Evolutionary conservation across 345 rosid genomes (phyloP).

Genomic region (Salix purpurea): DNA sequence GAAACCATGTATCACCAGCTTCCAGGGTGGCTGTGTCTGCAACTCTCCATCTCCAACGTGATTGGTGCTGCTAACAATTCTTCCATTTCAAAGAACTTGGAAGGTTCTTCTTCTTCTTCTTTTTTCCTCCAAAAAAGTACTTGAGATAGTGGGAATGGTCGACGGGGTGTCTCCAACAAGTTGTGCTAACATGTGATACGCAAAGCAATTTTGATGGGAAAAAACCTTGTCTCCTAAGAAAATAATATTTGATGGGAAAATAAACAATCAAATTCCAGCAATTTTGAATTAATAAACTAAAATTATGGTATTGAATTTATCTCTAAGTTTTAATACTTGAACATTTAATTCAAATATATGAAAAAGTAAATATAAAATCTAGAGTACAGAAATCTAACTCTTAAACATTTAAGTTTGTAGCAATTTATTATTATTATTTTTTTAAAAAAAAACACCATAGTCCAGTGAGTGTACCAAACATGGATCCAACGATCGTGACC

Average conservation of each 20-base stretch:
- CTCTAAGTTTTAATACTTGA: no score
- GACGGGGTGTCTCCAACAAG: background rate
- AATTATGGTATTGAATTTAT: background rate
- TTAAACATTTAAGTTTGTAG: no score
- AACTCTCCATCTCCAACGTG: background rate
- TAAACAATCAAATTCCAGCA: no score
- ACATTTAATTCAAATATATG: no score
- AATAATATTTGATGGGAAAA: no score
- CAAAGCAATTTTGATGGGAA: no score
- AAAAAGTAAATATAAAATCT: no score
- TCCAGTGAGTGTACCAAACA: background rate
- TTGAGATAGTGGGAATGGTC: background rate
- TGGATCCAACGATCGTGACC: slow-evolving; percentile 27
- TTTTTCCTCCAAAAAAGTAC: background rate
- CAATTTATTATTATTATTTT: no score
- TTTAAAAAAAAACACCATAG: no score
- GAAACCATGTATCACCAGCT: background rate
- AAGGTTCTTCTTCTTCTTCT: no score
- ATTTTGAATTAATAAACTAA: background rate
- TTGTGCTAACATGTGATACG: background rate
- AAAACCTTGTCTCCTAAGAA: no score
- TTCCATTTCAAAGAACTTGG: background rate
- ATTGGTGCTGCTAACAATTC: background rate
- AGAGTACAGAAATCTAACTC: no score
- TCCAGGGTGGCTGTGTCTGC: background rate